Evolutionary conservation across 257 asterid genomes (phyloP), one percentile per base, ranked within the genome.

Genomic region (Echium plantagineum): DNA sequence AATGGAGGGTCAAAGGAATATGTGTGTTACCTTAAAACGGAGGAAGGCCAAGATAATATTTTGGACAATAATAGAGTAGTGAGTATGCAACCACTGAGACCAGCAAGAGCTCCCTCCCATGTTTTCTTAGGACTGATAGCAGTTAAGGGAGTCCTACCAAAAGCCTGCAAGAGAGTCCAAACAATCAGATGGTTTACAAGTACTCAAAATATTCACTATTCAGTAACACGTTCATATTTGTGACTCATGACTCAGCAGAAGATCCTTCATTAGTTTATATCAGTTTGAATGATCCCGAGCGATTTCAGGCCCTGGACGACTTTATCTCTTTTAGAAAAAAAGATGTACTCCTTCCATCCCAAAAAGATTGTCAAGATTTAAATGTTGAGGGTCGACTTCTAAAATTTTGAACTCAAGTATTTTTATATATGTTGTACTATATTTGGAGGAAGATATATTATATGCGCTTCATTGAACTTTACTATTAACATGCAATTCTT

Each of bases 91-190:
- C 97, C 96, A 72, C 91, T 80, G 60, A 93, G 69, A 8, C 99
- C 99, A 28, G 82, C 83, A 64, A 81, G 63, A 70, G 89, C 91
- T 71, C 99, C 99, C 74, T 93, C 97, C 99, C 97, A 93, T 22
- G 99, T 93, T 83, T 93, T 93, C 74, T 93, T 93, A 47, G 99
- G 99, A 77, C 99, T 89, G 62, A 93, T 75, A 24, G 75, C 55
- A 19, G 93, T 89, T 53, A 93, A 94, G 5, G 94, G 99, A 32
- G 96, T 93, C 72, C 95, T 82, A 71, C 99, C 99, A 77, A 89
- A 89, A 19, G 85, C 89, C 99, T 93, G 80, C 73, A 75, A 15
- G 57, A 21, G 65, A 67, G 71, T 71, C 21, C 51, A 53, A 32
- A 64, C 21, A 7, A 59, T 77, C 57, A 62, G 31, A 52, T 35